These are phyloP conservation scores for Allium fistulosum DNA, from an alignment of 106 monocot genomes.

Conservation along the genomic window DNA sequence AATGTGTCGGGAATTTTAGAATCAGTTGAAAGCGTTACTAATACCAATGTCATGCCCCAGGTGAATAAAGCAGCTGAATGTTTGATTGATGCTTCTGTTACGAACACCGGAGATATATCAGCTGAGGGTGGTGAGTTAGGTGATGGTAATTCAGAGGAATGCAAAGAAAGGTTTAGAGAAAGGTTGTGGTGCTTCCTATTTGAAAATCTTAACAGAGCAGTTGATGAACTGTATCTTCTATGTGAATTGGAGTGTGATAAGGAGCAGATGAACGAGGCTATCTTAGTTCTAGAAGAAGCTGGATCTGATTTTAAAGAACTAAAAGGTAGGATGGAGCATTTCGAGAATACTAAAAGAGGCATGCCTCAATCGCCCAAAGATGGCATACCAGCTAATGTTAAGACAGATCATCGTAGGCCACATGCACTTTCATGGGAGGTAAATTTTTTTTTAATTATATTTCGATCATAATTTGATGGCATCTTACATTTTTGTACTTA, in stretches of 20 bases:
- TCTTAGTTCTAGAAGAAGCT: conserved; percentile 92
- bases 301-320: conserved; percentile 86
- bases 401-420: conserved; percentile 74
- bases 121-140: conserved; percentile 17
- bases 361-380: conserved; percentile 44
- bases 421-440: conserved; percentile 99
- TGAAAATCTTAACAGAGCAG: conserved; percentile 92
- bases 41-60: conserved; percentile 9
- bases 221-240: conserved; percentile 96
- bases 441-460: neutral
- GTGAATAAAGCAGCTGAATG: neutral
- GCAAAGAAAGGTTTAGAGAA: conserved; percentile 96
- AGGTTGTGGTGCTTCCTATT: conserved; percentile 98
- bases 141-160: conserved; percentile 51
- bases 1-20: conserved; percentile 11
- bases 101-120: conserved; percentile 10
- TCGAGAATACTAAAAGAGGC: conserved; percentile 56
- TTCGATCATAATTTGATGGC: no score
- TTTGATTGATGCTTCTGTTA: conserved; percentile 15
- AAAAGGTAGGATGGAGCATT: conserved; percentile 74
- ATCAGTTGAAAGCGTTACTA: conserved; percentile 3
- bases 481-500: no score
- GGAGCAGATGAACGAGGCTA: conserved; percentile 90
- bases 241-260: conserved; percentile 96
- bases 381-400: conserved; percentile 37